Evolutionary conservation across 768 basidiomycete genomes (phyloP), one percentile per base, ranked within the genome.

Genomic region (Fomitopsis serialis): DNA sequence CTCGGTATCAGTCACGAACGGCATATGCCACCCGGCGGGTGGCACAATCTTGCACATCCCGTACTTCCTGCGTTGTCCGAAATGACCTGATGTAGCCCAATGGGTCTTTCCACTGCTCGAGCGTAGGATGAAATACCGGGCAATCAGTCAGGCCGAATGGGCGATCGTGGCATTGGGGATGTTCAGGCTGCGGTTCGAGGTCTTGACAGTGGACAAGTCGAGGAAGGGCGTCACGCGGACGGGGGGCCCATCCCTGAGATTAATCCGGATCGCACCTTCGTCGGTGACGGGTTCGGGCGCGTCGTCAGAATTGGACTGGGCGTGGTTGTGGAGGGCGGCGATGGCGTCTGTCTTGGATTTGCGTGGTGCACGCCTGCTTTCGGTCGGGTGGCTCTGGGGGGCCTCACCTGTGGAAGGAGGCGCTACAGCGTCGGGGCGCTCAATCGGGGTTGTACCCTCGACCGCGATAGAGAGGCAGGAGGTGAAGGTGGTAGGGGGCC

Each of bases 21-120:
- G 92, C 85, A 97, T 96, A 61, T 87, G 81, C 97, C 97, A 99
- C 21, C 81, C 88, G 52, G 78, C 76, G 1, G 97, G 97, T 56
- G 97, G 97, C 23, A 98, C 81, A 53, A 99, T 84, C 75, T 99
- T 99, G 74, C 92, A 95, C 62, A 99, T 93, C 23, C 97, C 97
- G 65, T 81, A 92, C 45, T 81, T 71, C 65, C 75, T 78, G 88
- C 96, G 29, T 75, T 70, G 48, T 81, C 80, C 19, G 85, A 78
- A 58, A 95, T 88, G 54, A 83, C 66, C 81, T 82, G 68, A 99
- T 89, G 70, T 98, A 99, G 42, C 81, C 79, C 87, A 97, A 87
- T 35, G 96, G 93, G 72, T 98, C 92, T 66, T 81, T 83, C 70
- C 94, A 99, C 70, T 99, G 89, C 54, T 93, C 95, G n/a, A 72